Percentiles rank a stretch among this genome's conserved stretches.
phyloP scores from a whole-genome alignment of 1,284 basidiomycete genomes.

The Paramarasmius palmivorus region DNA sequence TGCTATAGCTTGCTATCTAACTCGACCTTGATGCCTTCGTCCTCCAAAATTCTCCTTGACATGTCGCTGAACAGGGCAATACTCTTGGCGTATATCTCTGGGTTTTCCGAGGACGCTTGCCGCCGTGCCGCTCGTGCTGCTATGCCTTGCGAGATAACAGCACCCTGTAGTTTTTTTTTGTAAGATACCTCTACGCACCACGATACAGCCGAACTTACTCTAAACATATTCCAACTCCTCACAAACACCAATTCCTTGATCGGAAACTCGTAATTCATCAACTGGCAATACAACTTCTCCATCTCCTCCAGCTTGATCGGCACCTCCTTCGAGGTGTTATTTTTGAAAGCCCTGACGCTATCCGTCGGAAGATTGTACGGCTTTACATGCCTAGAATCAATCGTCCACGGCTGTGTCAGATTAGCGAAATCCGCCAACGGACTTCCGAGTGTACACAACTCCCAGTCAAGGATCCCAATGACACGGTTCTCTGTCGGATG shows the following conservation, averaged over 20 bases:
- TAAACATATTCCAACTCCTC: slow-evolving; percentile 86
- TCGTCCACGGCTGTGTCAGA: slow-evolving; percentile 82
- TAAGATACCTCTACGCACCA: not conserved
- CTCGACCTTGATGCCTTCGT: slow-evolving; percentile 27
- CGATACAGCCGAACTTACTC: slow-evolving; percentile 51
- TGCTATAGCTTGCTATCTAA: not conserved
- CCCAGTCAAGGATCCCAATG: slow-evolving; percentile 96
- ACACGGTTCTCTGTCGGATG: slow-evolving; percentile 91
- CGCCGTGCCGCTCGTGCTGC: slow-evolving; percentile 84
- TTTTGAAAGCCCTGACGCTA: slow-evolving; percentile 60
- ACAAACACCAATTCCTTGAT: slow-evolving; percentile 76
- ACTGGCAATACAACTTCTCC: slow-evolving; percentile 73
- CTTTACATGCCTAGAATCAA: slow-evolving; percentile 44
- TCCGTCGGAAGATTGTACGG: not conserved
- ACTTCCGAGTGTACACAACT: slow-evolving; percentile 90
- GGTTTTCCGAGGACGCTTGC: slow-evolving; percentile 85
- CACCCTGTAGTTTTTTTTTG: too few species aligned
- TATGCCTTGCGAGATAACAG: slow-evolving; percentile 92
- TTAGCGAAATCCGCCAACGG: slow-evolving; percentile 95
- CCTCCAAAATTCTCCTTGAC: slow-evolving; percentile 61
- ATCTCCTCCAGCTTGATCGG: slow-evolving; percentile 76
- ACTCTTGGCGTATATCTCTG: slow-evolving; percentile 50
- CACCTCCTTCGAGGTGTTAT: slow-evolving; percentile 43
- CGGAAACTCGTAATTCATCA: slow-evolving; percentile 66
- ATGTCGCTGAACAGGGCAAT: slow-evolving; percentile 70